Conservation (phyloP, 2,329 filamentous ascomycete species). For the Alternaria sp. region DNA sequence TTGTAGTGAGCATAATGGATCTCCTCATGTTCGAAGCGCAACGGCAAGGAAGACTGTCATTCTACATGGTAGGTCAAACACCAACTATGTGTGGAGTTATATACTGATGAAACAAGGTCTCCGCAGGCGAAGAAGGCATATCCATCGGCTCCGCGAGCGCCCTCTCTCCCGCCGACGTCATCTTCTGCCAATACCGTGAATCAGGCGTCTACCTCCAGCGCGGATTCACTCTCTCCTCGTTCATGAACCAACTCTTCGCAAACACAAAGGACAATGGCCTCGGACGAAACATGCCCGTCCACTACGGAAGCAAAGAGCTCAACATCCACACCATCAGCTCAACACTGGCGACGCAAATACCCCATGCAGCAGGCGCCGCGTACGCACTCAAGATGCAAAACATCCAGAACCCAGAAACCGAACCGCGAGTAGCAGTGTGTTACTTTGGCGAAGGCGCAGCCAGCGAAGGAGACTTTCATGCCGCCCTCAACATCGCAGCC, state of each 20-base stretch:
- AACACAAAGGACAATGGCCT: constrained; percentile 81
- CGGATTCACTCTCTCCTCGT: constrained; percentile 85
- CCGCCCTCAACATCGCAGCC: constrained; percentile 88
- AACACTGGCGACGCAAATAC: constrained; percentile 86
- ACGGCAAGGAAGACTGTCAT: constrained; percentile 89
- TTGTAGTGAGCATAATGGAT: constrained; percentile 82
- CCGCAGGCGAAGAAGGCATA: constrained; percentile 92
- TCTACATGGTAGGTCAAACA: constrained; percentile 82
- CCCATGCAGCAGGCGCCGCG: constrained; percentile 85
- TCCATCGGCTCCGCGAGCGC: constrained; percentile 89
- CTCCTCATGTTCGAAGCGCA: constrained; percentile 98
- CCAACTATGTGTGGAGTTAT: background rate
- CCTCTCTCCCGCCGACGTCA: constrained; percentile 81
- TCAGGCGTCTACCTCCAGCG: constrained; percentile 90
- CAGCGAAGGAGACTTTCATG: constrained; percentile 91
- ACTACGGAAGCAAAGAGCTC: constrained; percentile 85
- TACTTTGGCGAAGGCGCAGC: constrained; percentile 94
- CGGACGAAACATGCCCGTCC: constrained; percentile 96
- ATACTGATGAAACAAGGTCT: constrained; percentile 58
- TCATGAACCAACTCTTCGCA: constrained; percentile 95
- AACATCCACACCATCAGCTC: constrained; percentile 92
- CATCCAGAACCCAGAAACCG: constrained; percentile 70
- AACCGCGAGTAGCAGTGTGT: constrained; percentile 75
- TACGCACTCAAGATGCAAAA: constrained; percentile 87
- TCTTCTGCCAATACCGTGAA: constrained; percentile 95